Conservation (phyloP, 345 rosid genomes). For the Camelina neglecta region DNA sequence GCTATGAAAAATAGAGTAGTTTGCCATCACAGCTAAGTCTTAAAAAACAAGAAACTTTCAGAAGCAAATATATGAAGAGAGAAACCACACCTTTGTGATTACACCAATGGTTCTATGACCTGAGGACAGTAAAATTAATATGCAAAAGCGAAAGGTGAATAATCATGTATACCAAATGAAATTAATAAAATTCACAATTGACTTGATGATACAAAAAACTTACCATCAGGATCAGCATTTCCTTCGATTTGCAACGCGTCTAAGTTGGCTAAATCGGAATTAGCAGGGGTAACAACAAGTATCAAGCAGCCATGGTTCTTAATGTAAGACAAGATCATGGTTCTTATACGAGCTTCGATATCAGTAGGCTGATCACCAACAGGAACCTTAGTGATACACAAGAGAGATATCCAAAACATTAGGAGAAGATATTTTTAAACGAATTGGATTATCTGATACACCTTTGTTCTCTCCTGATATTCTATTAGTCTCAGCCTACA, state of each 20-base stretch:
- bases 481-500: slow-evolving; percentile 83
- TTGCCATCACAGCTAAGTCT: background rate
- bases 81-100: slow-evolving; percentile 73
- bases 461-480: slow-evolving; percentile 93
- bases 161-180: background rate
- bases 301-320: slow-evolving; percentile 84
- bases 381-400: slow-evolving; percentile 95
- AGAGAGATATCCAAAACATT: slow-evolving; percentile 92
- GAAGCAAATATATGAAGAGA: slow-evolving; percentile 5
- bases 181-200: background rate
- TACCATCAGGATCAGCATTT: slow-evolving; percentile 96
- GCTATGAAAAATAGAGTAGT: slow-evolving; percentile 32
- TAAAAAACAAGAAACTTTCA: slow-evolving; percentile 24
- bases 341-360: slow-evolving; percentile 91
- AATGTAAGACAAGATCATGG: slow-evolving; percentile 95
- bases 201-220: background rate
- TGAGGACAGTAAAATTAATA: slow-evolving; percentile 39
- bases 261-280: slow-evolving; percentile 91
- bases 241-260: slow-evolving; percentile 96
- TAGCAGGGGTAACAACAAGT: slow-evolving; percentile 89
- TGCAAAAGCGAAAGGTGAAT: slow-evolving; percentile 8
- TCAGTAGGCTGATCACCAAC: slow-evolving; percentile 97
- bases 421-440: slow-evolving; percentile 87
- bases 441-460: slow-evolving; percentile 87
- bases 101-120: slow-evolving; percentile 92